Conservation (phyloP, 1,284 basidiomycete species). For the Termitomyces sp. region DNA sequence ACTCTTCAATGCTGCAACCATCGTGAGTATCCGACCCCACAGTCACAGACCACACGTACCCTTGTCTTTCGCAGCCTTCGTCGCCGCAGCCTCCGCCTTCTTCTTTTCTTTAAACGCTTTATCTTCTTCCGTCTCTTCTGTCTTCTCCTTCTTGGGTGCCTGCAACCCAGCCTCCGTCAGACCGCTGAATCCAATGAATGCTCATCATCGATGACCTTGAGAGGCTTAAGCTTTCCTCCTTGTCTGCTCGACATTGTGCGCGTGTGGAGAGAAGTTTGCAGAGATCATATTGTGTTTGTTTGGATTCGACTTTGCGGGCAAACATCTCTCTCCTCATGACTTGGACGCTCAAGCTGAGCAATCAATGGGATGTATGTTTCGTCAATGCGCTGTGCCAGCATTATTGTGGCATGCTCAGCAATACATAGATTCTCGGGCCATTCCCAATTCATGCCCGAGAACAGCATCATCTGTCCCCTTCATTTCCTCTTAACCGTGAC, state of each 20-base stretch:
- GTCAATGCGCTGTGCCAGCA: neutral
- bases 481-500: slow-evolving; percentile 64
- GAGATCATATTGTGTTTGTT: slow-evolving; percentile 4
- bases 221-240: slow-evolving; percentile 77
- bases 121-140: slow-evolving; percentile 67
- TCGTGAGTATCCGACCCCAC: neutral
- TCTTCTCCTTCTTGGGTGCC: slow-evolving; percentile 76
- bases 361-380: slow-evolving; percentile 32
- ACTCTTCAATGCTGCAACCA: slow-evolving; percentile 56
- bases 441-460: slow-evolving; percentile 80
- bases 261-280: too few species aligned
- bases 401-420: neutral
- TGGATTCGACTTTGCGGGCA: slow-evolving; percentile 7
- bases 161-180: slow-evolving; percentile 24
- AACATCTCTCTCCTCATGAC: slow-evolving; percentile 7
- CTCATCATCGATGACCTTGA: slow-evolving; percentile 28
- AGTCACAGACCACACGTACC: slow-evolving; percentile 39
- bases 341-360: slow-evolving; percentile 28
- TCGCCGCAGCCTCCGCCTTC: slow-evolving; percentile 63
- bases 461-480: slow-evolving; percentile 71
- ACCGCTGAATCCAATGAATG: slow-evolving; percentile 5
- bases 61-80: slow-evolving; percentile 64
- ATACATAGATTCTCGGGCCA: slow-evolving; percentile 48
- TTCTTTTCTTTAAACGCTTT: slow-evolving; percentile 67
- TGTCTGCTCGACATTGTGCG: slow-evolving; percentile 68